These are phyloP conservation scores for Phytopythium ostracodes DNA, from an alignment of 352 stramenopile species.

Conservation along the genomic window DNA sequence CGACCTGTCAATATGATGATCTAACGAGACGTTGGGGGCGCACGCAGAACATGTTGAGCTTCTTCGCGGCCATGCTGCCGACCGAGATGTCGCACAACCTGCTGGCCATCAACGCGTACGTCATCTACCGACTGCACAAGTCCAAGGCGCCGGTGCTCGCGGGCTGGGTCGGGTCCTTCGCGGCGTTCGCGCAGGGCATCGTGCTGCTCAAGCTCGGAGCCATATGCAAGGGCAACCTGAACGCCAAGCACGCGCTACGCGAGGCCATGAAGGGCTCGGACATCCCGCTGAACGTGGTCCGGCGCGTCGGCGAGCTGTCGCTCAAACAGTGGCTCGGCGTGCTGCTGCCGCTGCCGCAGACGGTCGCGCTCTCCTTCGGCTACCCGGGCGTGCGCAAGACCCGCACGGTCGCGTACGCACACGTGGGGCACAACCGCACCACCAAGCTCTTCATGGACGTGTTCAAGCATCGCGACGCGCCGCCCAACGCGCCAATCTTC, in stretches of 20 bases:
- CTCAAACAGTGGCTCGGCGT: conserved; percentile 52
- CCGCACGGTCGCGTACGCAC: conserved; percentile 54
- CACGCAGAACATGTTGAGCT: conserved; percentile 40
- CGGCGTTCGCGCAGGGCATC: conserved; percentile 37
- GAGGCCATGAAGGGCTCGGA: conserved; percentile 31
- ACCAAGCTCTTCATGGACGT: conserved; percentile 67
- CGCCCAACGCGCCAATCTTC: conserved; percentile 60
- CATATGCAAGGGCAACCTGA: conserved; percentile 45
- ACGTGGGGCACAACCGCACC: conserved; percentile 63
- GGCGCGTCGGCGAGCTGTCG: conserved; percentile 41
- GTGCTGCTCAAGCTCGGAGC: conserved; percentile 39
- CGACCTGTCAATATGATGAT: background rate
- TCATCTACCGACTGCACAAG: conserved; percentile 47
- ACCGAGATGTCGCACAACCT: conserved; percentile 63
- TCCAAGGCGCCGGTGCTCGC: conserved; percentile 31
- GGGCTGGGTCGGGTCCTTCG: conserved; percentile 46
- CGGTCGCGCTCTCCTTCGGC: conserved; percentile 38
- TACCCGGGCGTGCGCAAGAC: conserved; percentile 49
- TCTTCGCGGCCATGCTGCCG: conserved; percentile 50
- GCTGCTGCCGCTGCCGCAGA: conserved; percentile 52
- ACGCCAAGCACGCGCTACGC: conserved; percentile 37
- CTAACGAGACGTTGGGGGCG: background rate
- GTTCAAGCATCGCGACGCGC: conserved; percentile 49
- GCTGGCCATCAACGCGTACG: conserved; percentile 34
- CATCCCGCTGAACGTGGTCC: conserved; percentile 22